phyloP scores from a whole-genome alignment of 768 basidiomycete species.

The Galerina marginata region DNA sequence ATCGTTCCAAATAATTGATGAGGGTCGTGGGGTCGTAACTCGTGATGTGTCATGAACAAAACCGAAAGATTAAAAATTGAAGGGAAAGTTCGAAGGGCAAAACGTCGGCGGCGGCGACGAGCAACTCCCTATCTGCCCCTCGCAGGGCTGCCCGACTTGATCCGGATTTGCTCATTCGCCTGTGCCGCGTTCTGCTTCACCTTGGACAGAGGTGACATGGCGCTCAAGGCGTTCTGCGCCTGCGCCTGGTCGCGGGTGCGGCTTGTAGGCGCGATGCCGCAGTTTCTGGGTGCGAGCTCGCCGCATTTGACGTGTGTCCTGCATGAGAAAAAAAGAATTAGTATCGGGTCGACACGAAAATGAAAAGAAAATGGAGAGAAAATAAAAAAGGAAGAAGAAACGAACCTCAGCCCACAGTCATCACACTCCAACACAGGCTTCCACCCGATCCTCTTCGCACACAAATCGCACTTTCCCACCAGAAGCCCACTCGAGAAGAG shows the following conservation, averaged over 20 bases:
- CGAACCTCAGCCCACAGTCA: conserved; percentile 81
- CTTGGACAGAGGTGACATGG: conserved; percentile 45
- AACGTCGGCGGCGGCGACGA: no score
- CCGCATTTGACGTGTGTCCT: conserved; percentile 88
- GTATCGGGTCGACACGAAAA: not conserved
- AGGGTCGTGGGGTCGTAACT: no score
- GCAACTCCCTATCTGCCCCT: not conserved
- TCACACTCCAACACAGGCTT: conserved; percentile 88
- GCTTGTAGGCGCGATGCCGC: conserved; percentile 59
- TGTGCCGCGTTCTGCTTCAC: conserved; percentile 42
- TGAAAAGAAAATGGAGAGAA: conserved; percentile 9
- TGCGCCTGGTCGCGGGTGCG: conserved; percentile 24
- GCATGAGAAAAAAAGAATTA: conserved; percentile 1
- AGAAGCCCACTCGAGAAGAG: conserved; percentile 77
- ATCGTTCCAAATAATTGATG: no score
- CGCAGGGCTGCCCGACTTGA: conserved; percentile 30
- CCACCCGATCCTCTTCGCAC: conserved; percentile 82
- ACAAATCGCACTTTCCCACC: conserved; percentile 82
- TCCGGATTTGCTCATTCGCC: conserved; percentile 34
- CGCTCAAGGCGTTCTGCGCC: conserved; percentile 31
- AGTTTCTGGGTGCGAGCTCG: conserved; percentile 80
- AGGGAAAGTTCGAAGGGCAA: no score
- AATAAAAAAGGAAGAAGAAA: conserved; percentile 1
- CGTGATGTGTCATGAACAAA: no score
- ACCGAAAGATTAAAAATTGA: no score